Percentiles rank a stretch among this genome's conserved stretches.
Conservation (phyloP, 495 filamentous ascomycete genomes). For the Staphylotrichum tortipilum region DNA sequence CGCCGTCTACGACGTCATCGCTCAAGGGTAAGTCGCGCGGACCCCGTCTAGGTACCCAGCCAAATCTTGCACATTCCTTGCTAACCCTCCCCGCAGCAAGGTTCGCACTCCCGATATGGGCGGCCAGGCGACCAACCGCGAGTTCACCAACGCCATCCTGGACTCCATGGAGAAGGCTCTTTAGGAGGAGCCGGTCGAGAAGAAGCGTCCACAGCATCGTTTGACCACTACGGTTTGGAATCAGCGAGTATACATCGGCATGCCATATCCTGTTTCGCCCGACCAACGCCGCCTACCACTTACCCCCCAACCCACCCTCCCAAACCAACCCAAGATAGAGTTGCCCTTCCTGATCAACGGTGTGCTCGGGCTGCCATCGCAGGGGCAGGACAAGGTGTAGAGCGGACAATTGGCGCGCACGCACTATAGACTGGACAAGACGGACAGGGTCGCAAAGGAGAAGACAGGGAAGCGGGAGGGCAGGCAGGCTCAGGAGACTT, state of each 20-base stretch:
- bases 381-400: not conserved
- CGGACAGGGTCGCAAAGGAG: not conserved
- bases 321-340: not conserved
- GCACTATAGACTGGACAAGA: constrained; percentile 4
- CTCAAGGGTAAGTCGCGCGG: constrained; percentile 82
- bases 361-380: not conserved
- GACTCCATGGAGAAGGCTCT: constrained; percentile 71
- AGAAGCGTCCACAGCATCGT: too few relatives aligned
- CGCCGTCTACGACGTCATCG: constrained; percentile 93
- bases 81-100: constrained; percentile 49
- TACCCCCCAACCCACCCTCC: too few relatives aligned
- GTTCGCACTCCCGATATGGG: constrained; percentile 91
- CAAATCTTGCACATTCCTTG: too few relatives aligned
- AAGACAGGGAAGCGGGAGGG: too few relatives aligned
- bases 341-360: not conserved
- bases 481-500: not conserved
- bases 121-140: constrained; percentile 76
- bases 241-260: not conserved
- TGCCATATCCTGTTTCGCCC: not conserved
- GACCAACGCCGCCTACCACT: not conserved
- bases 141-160: constrained; percentile 90
- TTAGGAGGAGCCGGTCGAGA: constrained; percentile 15
- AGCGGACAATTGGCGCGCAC: not conserved
- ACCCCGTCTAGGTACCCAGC: too few relatives aligned
- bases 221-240: not conserved